Conservation (phyloP, 306 rosid genomes). For the Crataegus laevigata region DNA sequence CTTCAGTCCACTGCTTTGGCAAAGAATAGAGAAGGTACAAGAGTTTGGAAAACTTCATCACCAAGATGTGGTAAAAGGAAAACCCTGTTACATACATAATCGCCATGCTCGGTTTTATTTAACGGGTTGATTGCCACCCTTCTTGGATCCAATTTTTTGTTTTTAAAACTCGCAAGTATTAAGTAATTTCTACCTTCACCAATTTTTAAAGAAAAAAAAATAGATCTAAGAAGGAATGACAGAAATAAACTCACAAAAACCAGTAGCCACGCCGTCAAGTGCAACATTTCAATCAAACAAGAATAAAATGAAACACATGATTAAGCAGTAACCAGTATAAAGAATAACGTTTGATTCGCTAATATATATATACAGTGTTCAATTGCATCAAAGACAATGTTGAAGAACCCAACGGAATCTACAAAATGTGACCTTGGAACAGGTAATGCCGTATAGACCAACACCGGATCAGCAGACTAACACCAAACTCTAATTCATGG, state of each 20-base stretch:
- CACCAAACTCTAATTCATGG: neutral
- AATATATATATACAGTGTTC: constrained; percentile 29
- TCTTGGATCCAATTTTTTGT: no score
- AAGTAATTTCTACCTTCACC: no score
- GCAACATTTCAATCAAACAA: neutral
- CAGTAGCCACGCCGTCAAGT: neutral
- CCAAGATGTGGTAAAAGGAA: no score
- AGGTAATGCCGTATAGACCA: neutral
- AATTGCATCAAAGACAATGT: neutral
- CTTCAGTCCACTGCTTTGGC: no score
- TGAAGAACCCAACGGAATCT: constrained; percentile 4
- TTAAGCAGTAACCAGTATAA: constrained; percentile 1
- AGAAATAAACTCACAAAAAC: neutral
- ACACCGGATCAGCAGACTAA: neutral
- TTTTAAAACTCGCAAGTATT: no score
- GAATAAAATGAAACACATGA: neutral
- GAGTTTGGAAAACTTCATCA: no score
- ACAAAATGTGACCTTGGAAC: neutral
- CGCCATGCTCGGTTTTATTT: neutral
- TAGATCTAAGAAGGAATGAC: neutral
- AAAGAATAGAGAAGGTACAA: no score
- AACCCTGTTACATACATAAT: no score
- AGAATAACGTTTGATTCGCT: constrained; percentile 16
- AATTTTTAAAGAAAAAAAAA: no score
- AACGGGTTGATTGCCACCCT: no score